phyloP scores from a whole-genome alignment of 805 yeast species.

The Dipodascus geniculatus region DNA sequence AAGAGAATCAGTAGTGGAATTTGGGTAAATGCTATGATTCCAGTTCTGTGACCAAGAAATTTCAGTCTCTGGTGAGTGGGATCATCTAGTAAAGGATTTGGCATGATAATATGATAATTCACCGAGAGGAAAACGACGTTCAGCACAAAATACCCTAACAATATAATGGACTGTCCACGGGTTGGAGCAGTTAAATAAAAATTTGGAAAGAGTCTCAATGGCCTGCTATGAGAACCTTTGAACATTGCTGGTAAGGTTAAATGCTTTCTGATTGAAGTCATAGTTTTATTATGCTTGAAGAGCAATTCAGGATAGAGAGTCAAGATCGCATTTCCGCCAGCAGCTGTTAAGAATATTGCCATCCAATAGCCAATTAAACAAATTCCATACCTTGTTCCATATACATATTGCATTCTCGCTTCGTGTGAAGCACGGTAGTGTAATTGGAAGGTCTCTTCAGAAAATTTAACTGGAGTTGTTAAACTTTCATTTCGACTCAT shows the following conservation, averaged over 20 bases:
- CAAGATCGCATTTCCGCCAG: neutral
- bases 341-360: neutral
- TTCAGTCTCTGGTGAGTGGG: constrained; percentile 9
- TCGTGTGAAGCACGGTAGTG: constrained; percentile 17
- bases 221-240: constrained; percentile 21
- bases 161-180: constrained; percentile 30
- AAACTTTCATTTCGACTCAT: neutral
- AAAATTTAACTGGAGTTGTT: constrained; percentile 6
- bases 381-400: constrained; percentile 22
- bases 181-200: constrained; percentile 27
- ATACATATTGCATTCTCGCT: constrained; percentile 19
- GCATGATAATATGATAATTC: constrained; percentile 14
- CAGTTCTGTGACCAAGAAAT: constrained; percentile 16
- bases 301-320: neutral
- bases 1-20: constrained; percentile 25
- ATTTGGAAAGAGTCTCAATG: constrained; percentile 12
- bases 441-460: constrained; percentile 5
- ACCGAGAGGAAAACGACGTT: constrained; percentile 18
- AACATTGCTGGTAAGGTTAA: constrained; percentile 25
- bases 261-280: constrained; percentile 16
- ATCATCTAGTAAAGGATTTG: constrained; percentile 11
- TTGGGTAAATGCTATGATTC: constrained; percentile 16
- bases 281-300: neutral
- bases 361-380: constrained; percentile 24
- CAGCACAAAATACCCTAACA: constrained; percentile 24